Evolutionary conservation across 2,329 filamentous ascomycete species (phyloP), one percentile per base, ranked within the genome.

Genomic region (Calonectria pseudoturangicola): DNA sequence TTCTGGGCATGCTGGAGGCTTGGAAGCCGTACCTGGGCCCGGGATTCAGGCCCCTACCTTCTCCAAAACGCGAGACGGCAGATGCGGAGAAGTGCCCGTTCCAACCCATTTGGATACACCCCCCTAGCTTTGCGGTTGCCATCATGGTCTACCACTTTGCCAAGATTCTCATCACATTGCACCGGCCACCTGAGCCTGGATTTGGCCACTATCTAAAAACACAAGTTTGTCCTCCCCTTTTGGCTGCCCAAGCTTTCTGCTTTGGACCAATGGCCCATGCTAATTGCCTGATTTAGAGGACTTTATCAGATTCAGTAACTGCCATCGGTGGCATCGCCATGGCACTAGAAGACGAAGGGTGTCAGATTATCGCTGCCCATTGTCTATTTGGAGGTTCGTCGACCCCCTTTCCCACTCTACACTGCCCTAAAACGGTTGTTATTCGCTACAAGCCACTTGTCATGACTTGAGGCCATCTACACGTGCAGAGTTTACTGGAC

Each of bases 131-230:
- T 66, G 85, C 85, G 39, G 86, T 86, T 18, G 87, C 89, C 0
- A 78, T 90, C 3, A 89, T 91, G 74, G 85, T 87, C 15, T 87
- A 89, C 73, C 85, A 86, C 74, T 87, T 90, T 71, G 88, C 89
- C 1, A 85, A 87, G 39, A 88, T 91, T 45, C 82, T 91, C 1
- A 83, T 90, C 1, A 75, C 79, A 0, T 68, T 80, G 0, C 76
- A 81, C 16, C 75, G 74, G 5, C 71, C 77, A 1, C 69, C 71
- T 3, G 45, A 72, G 2, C 62, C 74, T 0, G 79, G 79, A 0
- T 79, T 88, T 62, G 83, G 86, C 16, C 68, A 71, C 51, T 71
- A 71, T 54, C 28, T 71, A 13, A 71, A 71, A 54, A 71, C 62
- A 51, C 68, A 71, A 41, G 68, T 67, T 25, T 25, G 68, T 41